Base-by-base conservation (phyloP, 176 grass and related monocot species). In the Triticum aestivum region DNA sequence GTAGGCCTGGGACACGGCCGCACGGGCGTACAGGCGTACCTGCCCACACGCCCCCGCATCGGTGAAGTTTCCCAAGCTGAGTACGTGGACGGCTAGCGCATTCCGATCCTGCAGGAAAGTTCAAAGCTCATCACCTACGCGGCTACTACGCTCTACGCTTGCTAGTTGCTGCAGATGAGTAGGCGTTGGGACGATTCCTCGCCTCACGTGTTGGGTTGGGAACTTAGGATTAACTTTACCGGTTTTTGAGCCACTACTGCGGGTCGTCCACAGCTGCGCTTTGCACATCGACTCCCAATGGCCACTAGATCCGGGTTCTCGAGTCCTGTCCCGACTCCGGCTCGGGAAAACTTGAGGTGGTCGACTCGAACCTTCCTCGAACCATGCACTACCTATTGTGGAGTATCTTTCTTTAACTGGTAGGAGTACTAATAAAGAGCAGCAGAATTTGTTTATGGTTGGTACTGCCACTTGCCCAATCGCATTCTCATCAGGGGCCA, bases 361-460 rank as follows among this genome's bases (percentile, higher is more conserved):
- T 21, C 54, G 54, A 3, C 18, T 21, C 7, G 54, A 59, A 59
- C 54, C 54, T 59, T 59, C 54, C 17, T 59, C 54, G 54, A 59
- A 59, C 18, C 54, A 21, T 9, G 54, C 54, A 58, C 52, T 56
- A 56, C 15, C 51, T 54, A 54, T 54, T 54, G 52, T 17, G 54
- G 54, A 21, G 18, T 21, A 59, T 59, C 18, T 21, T 42, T 62
- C 52, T 41, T 32, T 42, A 45, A 27, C 17, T 9, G 11, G 10
- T 29, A 58, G 44, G 3, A 45, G 44, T 18, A 30, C 29, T 30
- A 73, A 66, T 49, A 49, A 73, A 65, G 35, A 5, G 61, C 69
- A 69, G 30, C 77, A 69, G 14, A 81, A 29, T 33, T 85, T 85
- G 69, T 89, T 88, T 81, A 77, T 86, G 45, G 77, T 67, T 89